Conservation (phyloP, 139 green algal species). For the Coelastrella sp. region DNA sequence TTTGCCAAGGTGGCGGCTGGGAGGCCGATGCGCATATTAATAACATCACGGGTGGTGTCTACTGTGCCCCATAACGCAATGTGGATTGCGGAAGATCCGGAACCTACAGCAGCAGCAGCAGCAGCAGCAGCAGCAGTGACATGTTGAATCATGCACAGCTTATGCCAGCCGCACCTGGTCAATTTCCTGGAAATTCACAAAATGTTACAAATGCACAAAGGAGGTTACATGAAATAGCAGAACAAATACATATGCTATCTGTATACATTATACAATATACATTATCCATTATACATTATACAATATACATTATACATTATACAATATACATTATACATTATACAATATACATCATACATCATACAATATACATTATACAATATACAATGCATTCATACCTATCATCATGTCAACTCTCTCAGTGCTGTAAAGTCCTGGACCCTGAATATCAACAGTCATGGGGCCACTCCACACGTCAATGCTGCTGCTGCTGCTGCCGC, state of each 20-base stretch:
- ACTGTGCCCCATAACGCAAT: slow-evolving; percentile 34
- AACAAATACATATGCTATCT: too few species aligned
- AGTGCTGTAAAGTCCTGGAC: neutral
- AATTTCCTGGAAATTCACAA: too few species aligned
- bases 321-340: too few species aligned
- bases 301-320: too few species aligned
- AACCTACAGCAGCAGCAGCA: slow-evolving; percentile 29
- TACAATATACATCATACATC: too few species aligned
- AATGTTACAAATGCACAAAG: too few species aligned
- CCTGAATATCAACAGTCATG: neutral
- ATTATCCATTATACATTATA: too few species aligned
- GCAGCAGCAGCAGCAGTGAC: neutral
- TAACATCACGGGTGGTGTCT: neutral
- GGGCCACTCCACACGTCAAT: slow-evolving; percentile 28
- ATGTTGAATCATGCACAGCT: neutral
- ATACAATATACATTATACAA: too few species aligned
- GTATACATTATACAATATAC: too few species aligned
- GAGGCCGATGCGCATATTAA: slow-evolving; percentile 18
- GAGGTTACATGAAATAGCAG: too few species aligned
- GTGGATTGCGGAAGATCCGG: neutral
- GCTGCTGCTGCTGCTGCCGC: too few species aligned
- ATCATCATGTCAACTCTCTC: slow-evolving; percentile 40
- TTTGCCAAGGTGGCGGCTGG: slow-evolving; percentile 7
- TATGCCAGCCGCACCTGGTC: too few species aligned
- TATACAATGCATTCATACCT: slow-evolving; percentile 14